Evolutionary conservation across 495 filamentous ascomycete genomes (phyloP), one percentile per base, ranked within the genome.

Genomic region (Neurospora sp.): DNA sequence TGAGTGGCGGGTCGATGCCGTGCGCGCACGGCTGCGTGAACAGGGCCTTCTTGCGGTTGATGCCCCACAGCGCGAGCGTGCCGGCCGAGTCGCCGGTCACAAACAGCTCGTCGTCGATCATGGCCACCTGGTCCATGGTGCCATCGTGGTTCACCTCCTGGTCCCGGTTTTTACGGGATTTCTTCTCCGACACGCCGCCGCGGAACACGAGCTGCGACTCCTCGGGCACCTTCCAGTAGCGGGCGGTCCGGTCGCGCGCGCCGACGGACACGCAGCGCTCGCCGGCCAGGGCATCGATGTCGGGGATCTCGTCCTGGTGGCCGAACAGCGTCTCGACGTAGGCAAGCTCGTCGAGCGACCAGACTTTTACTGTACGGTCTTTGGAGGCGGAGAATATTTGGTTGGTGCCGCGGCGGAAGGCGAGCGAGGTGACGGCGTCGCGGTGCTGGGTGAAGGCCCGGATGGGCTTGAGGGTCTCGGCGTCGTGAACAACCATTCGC

Each of bases 251-350:
- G 79, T 99, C 96, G 69, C 95, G 86, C 39, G 91, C 75, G 73
- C 96, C 96, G 22, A 97, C 96, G 74, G 90, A 93, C 70, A 98
- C 86, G 79, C 96, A 98, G 41, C 93, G 90, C 81, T 99, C 96
- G 70, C 92, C 88, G 14, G 88, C 89, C 76, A 97, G 86, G 7
- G 94, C 93, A 45, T 92, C 90, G 70, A 99, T 86, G 75, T 92
- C 91, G 44, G 94, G 85, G 48, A 98, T 91, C 73, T 90, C 86
- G 78, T 98, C 96, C 78, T 98, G 94, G 81, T 99, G 96, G 10
- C 96, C 96, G 81, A 97, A 97, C 1, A 99, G 85, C 0, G 96
- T 98, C 78, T 98, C 96, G 35, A 99, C 87, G 77, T 98, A 99
- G 37, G 94, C 93, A 8, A 93, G 79, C 79, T 92, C 91, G 77